These are phyloP conservation scores for Anthracocystis walkeri DNA, from an alignment of 1,284 basidiomycete species.

Conservation along the genomic window DNA sequence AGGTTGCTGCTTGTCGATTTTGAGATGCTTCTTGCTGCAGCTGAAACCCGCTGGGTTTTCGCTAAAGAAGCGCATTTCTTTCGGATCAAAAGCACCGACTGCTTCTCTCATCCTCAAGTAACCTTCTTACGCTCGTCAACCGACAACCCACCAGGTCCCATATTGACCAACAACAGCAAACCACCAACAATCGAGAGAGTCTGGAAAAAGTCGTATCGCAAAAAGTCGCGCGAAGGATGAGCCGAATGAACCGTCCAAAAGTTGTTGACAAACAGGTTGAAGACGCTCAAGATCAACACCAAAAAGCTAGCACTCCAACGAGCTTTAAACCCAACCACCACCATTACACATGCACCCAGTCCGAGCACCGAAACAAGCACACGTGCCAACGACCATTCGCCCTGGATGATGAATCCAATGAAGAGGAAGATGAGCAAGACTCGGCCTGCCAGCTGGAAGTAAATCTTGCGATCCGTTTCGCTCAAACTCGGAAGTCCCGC, in stretches of 20 bases:
- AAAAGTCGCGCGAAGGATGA: slow-evolving; percentile 96
- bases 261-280: slow-evolving; percentile 94
- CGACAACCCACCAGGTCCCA: slow-evolving; percentile 95
- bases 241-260: slow-evolving; percentile 93
- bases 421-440: slow-evolving; percentile 99
- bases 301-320: slow-evolving; percentile 99
- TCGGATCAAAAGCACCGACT: background rate
- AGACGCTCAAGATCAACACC: slow-evolving; percentile 87
- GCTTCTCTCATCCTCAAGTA: slow-evolving; percentile 38
- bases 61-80: background rate
- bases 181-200: slow-evolving; percentile 91
- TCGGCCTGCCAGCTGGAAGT: slow-evolving; percentile 87
- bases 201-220: slow-evolving; percentile 73
- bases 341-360: slow-evolving; percentile 87
- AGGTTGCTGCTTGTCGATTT: background rate
- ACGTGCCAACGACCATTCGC: slow-evolving; percentile 86
- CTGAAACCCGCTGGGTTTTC: background rate
- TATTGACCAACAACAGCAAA: slow-evolving; percentile 94
- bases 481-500: slow-evolving; percentile 87
- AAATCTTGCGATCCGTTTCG: slow-evolving; percentile 98
- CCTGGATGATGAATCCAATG: slow-evolving; percentile 95
- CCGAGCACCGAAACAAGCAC: slow-evolving; percentile 81
- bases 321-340: slow-evolving; percentile 98
- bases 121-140: slow-evolving; percentile 99
- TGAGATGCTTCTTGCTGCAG: too few species aligned